These are phyloP conservation scores for Conticribra weissflogii DNA, from an alignment of 108 stramenopile species.

Conservation along the genomic window DNA sequence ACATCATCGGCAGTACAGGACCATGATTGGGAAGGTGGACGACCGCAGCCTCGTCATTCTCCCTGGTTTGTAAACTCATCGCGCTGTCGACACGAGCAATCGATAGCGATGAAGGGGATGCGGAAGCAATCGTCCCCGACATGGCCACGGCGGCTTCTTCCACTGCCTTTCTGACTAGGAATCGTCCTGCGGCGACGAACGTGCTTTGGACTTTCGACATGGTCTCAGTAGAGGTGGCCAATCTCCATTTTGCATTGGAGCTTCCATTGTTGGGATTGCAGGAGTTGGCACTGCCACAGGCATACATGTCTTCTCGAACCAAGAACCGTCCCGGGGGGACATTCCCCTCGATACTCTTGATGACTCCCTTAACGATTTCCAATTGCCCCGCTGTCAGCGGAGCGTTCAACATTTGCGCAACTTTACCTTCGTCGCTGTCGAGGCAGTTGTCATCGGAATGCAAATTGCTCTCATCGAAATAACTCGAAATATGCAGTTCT, in stretches of 20 bases:
- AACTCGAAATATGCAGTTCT: slow-evolving; percentile 26
- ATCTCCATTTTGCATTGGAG: slow-evolving; percentile 9
- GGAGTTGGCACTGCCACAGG: neutral
- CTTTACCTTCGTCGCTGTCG: neutral
- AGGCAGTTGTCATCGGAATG: too few species aligned
- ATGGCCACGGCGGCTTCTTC: neutral
- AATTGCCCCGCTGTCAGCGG: neutral
- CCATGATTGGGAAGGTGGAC: too few species aligned
- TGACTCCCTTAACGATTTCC: slow-evolving; percentile 10
- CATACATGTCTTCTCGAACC: neutral
- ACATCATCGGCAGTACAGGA: too few species aligned
- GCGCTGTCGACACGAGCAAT: too few species aligned
- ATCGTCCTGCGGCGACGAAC: slow-evolving; percentile 33
- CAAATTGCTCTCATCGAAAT: slow-evolving; percentile 16
- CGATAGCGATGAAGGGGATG: neutral
- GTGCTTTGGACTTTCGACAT: slow-evolving; percentile 20
- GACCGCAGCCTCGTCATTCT: too few species aligned
- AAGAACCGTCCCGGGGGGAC: slow-evolving; percentile 32
- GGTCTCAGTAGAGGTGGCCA: slow-evolving; percentile 16
- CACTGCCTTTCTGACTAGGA: neutral
- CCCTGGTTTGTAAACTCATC: too few species aligned
- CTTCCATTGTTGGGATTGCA: neutral
- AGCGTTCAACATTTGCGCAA: neutral
- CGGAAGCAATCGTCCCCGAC: neutral
- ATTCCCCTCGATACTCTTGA: slow-evolving; percentile 26